These are phyloP conservation scores for Pseudofabraea citricarpa DNA, from an alignment of 2,329 filamentous ascomycete species.

Conservation along the genomic window DNA sequence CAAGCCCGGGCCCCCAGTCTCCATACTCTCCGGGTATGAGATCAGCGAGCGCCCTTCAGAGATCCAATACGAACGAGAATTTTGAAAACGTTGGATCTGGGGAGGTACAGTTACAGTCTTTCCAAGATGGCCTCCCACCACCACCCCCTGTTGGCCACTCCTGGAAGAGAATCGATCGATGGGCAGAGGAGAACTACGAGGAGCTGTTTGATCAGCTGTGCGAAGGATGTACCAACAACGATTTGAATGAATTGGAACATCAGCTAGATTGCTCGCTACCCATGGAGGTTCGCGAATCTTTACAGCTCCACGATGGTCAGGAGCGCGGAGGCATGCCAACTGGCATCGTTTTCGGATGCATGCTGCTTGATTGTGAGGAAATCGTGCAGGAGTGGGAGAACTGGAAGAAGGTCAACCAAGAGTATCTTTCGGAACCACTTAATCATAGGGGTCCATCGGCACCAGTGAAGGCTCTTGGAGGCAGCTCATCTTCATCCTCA, in stretches of 20 bases:
- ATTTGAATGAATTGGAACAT: conserved; percentile 94
- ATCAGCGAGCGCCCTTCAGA: conserved; percentile 64
- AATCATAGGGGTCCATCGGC: conserved; percentile 51
- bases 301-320: conserved; percentile 92
- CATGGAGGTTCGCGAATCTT: conserved; percentile 86
- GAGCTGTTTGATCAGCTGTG: conserved; percentile 92
- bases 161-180: conserved; percentile 89
- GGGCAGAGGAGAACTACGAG: conserved; percentile 92
- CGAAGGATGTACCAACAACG: conserved; percentile 87
- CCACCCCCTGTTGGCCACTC: conserved; percentile 84
- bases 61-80: conserved; percentile 57
- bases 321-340: conserved; percentile 88
- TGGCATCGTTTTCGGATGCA: conserved; percentile 86
- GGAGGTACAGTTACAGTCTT: conserved; percentile 95
- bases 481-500: conserved; percentile 62
- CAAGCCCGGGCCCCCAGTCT: conserved; percentile 55
- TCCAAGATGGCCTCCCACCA: conserved; percentile 85
- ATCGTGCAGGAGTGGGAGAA: conserved; percentile 97
- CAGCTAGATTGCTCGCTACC: conserved; percentile 91
- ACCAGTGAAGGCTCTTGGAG: conserved; percentile 68
- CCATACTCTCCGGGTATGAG: conserved; percentile 90
- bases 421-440: conserved; percentile 60
- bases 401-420: conserved; percentile 89
- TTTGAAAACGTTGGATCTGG: conserved; percentile 69
- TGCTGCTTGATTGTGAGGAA: conserved; percentile 97